phyloP scores from a whole-genome alignment of 768 basidiomycete species.

The Lentinula boryana region DNA sequence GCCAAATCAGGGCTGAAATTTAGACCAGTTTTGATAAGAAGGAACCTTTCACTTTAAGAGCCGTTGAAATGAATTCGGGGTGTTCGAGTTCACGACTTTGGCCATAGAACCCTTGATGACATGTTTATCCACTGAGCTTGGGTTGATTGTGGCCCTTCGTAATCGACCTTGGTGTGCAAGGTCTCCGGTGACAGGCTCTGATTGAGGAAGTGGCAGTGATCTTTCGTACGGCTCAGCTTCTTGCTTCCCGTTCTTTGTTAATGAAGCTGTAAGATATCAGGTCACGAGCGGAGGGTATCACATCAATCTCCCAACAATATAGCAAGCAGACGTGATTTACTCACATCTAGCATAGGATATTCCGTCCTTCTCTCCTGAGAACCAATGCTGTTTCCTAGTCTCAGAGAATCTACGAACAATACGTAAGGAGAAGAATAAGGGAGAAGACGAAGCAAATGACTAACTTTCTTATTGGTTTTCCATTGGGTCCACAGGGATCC shows the following conservation, averaged over 20 bases:
- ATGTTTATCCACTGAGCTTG: constrained; percentile 39
- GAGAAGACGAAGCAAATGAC: constrained; percentile 13
- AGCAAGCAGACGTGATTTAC: background rate
- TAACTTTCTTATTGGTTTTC: constrained; percentile 58
- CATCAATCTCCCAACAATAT: constrained; percentile 6
- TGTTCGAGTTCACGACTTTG: constrained; percentile 35
- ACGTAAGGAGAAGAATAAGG: background rate
- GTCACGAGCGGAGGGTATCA: background rate
- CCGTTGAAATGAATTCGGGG: constrained; percentile 19
- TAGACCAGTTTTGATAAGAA: too few relatives aligned
- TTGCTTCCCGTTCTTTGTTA: constrained; percentile 8
- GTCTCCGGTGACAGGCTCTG: constrained; percentile 31
- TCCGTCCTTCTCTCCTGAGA: constrained; percentile 49
- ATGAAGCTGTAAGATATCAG: background rate
- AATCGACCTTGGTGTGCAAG: constrained; percentile 32
- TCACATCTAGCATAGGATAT: constrained; percentile 48
- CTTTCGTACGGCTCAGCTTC: constrained; percentile 11
- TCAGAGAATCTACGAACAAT: constrained; percentile 46
- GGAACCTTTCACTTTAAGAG: constrained; percentile 9
- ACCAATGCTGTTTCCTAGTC: constrained; percentile 55
- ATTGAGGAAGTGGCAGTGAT: constrained; percentile 24
- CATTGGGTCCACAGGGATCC: constrained; percentile 51
- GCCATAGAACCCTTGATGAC: constrained; percentile 51
- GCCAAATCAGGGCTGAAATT: too few relatives aligned
- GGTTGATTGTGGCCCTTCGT: constrained; percentile 31